Percentiles rank a stretch among this genome's conserved stretches.
These are phyloP conservation scores for Metarhizium humberi DNA, from an alignment of 2,329 filamentous ascomycete genomes.

Conservation along the genomic window DNA sequence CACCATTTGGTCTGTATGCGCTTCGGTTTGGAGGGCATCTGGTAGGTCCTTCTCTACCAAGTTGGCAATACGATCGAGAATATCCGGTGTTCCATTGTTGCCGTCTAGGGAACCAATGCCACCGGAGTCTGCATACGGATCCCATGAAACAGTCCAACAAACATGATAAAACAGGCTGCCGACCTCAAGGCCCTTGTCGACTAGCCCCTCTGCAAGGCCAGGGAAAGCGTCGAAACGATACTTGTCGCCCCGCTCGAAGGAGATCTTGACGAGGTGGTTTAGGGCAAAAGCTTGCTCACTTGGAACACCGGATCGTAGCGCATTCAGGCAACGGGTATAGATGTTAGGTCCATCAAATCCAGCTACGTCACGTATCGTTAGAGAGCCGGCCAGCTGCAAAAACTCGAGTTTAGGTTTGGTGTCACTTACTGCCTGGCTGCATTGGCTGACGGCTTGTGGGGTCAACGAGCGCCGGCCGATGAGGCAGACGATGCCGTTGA, in stretches of 20 bases:
- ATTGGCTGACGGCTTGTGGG: constrained; percentile 30
- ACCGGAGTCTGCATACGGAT: constrained; percentile 40
- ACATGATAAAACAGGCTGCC: constrained; percentile 73
- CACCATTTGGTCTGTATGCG: constrained; percentile 61
- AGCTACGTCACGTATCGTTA: constrained; percentile 19
- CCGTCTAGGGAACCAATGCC: constrained; percentile 36
- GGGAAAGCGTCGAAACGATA: constrained; percentile 92
- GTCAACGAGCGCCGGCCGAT: constrained; percentile 19
- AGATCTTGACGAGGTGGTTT: constrained; percentile 91
- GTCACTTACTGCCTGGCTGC: constrained; percentile 54
- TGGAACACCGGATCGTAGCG: constrained; percentile 68
- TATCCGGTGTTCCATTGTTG: constrained; percentile 40
- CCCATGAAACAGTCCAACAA: constrained; percentile 70
- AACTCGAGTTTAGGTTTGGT: not conserved
- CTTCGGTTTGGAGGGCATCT: constrained; percentile 63
- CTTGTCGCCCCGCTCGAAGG: constrained; percentile 87
- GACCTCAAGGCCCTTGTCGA: constrained; percentile 75
- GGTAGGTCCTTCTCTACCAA: constrained; percentile 51
- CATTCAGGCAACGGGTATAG: constrained; percentile 78
- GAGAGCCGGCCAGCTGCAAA: not conserved
- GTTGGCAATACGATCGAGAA: constrained; percentile 58
- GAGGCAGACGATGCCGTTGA: constrained; percentile 31
- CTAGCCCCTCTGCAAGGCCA: constrained; percentile 76
- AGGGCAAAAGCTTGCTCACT: constrained; percentile 87
- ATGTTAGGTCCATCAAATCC: constrained; percentile 77